These are phyloP conservation scores for Bipolaris bicolor DNA, from an alignment of 2,329 filamentous ascomycete species.

Conservation along the genomic window DNA sequence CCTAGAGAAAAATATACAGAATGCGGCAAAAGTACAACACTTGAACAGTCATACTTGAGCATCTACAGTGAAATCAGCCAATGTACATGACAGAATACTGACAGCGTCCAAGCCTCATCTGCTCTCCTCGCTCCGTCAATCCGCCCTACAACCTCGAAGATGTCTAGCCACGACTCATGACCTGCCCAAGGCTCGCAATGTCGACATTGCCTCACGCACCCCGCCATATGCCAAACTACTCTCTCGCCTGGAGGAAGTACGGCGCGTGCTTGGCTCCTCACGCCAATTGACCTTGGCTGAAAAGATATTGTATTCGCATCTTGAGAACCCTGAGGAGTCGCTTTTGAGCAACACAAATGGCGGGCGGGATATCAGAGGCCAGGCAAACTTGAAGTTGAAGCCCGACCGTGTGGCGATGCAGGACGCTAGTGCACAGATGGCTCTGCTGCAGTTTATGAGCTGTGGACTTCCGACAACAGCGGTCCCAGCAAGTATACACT, in stretches of 20 bases:
- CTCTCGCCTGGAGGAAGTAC: slow-evolving; percentile 76
- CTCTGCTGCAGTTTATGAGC: slow-evolving; percentile 96
- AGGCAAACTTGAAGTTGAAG: slow-evolving; percentile 93
- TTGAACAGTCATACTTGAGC: slow-evolving; percentile 4
- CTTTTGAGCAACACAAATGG: slow-evolving; percentile 82
- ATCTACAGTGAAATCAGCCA: neutral
- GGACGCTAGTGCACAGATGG: slow-evolving; percentile 98
- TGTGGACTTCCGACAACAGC: slow-evolving; percentile 88
- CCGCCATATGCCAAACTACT: slow-evolving; percentile 85
- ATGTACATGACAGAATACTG: slow-evolving; percentile 1
- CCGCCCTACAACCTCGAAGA: slow-evolving; percentile 28
- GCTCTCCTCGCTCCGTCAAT: slow-evolving; percentile 25
- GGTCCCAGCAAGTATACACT: slow-evolving; percentile 96
- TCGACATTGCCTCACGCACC: slow-evolving; percentile 61
- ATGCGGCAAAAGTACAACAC: neutral
- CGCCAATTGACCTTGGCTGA: slow-evolving; percentile 83
- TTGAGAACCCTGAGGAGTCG: slow-evolving; percentile 87
- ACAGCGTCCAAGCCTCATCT: slow-evolving; percentile 33
- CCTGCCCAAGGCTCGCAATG: slow-evolving; percentile 32
- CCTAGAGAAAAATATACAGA: neutral
- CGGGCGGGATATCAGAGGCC: slow-evolving; percentile 81
- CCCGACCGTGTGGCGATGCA: slow-evolving; percentile 99
- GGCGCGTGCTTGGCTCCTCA: slow-evolving; percentile 69
- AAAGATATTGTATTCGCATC: slow-evolving; percentile 97
- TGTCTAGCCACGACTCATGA: slow-evolving; percentile 43